Percentiles rank a stretch among this genome's conserved stretches.
phyloP scores from a whole-genome alignment of 2,329 filamentous ascomycete species.

The Sporothrix globosa region DNA sequence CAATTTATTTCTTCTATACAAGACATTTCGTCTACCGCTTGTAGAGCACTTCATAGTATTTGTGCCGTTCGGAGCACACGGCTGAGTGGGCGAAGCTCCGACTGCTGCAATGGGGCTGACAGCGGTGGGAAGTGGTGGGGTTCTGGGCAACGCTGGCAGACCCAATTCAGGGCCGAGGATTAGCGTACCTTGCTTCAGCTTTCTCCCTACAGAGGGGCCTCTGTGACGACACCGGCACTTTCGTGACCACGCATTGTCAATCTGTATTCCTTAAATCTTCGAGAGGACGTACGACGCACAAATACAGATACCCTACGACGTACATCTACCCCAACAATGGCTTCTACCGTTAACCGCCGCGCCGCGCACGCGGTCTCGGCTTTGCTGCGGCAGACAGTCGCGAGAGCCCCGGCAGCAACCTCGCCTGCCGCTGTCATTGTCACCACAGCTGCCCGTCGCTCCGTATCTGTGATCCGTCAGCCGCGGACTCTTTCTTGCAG shows the following conservation, averaged over 20 bases:
- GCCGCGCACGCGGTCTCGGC: constrained; percentile 25
- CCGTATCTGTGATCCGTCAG: background rate
- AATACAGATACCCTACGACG: background rate
- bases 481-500: background rate
- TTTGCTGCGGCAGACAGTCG: constrained; percentile 23
- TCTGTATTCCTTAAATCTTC: background rate
- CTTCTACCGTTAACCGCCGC: background rate
- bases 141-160: background rate
- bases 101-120: constrained; percentile 17
- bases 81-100: background rate
- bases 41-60: background rate
- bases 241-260: background rate
- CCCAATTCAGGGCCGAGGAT: constrained; percentile 1
- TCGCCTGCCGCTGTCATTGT: background rate
- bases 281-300: background rate
- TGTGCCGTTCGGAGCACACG: background rate
- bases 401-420: constrained; percentile 2
- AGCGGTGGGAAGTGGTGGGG: background rate
- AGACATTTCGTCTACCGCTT: background rate
- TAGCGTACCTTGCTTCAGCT: constrained; percentile 20
- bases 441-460: background rate
- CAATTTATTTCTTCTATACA: no score
- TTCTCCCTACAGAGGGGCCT: background rate
- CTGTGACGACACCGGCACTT: constrained; percentile 14
- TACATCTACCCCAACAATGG: background rate